Conservation (phyloP, 371 early-diverging fungal species). For the Blakeslea trispora region DNA sequence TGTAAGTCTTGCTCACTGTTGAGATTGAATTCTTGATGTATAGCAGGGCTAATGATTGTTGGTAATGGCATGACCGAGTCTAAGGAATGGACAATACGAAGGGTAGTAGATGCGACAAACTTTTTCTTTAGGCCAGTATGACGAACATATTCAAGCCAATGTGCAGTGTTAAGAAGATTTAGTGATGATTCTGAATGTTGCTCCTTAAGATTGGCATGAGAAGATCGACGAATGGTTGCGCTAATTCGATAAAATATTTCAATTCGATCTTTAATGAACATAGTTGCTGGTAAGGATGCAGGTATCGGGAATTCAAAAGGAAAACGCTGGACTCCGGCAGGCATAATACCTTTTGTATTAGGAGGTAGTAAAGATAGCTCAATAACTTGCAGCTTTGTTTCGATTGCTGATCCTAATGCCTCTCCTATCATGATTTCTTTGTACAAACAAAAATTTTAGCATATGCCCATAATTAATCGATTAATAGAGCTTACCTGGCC, state of each 20-base stretch:
- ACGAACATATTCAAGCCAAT: slow-evolving; percentile 19
- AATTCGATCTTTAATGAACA: slow-evolving; percentile 33
- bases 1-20: neutral
- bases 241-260: slow-evolving; percentile 41
- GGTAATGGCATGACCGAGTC: slow-evolving; percentile 4
- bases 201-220: neutral
- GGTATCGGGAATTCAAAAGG: slow-evolving; percentile 51
- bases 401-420: slow-evolving; percentile 27
- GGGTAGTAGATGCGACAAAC: slow-evolving; percentile 7
- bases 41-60: neutral
- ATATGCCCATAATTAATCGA: neutral
- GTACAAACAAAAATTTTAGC: neutral
- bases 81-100: slow-evolving; percentile 31
- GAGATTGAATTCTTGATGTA: neutral
- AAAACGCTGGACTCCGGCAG: slow-evolving; percentile 44
- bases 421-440: slow-evolving; percentile 36
- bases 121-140: slow-evolving; percentile 16
- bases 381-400: slow-evolving; percentile 38
- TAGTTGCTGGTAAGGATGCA: slow-evolving; percentile 34
- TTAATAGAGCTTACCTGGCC: slow-evolving; percentile 32
- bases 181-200: neutral
- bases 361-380: slow-evolving; percentile 44
- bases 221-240: slow-evolving; percentile 25
- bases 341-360: slow-evolving; percentile 42
- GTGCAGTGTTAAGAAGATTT: neutral